Base-by-base conservation (phyloP, 306 rosid genomes). In the Vachellia pachyceras region DNA sequence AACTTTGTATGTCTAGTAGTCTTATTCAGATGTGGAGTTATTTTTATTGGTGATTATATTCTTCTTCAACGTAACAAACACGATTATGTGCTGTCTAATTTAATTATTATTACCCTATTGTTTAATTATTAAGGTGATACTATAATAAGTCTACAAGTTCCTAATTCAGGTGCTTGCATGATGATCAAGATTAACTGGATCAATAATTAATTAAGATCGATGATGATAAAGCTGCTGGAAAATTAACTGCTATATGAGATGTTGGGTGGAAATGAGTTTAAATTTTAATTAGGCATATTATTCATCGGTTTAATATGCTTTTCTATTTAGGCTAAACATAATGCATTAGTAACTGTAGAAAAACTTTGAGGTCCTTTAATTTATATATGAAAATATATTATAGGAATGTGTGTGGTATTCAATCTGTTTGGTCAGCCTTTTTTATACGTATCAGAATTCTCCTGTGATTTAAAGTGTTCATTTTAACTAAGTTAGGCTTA, bases 61-160 rank as follows among this genome's bases (percentile, higher is more conserved):
- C n/a, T 12, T 25, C n/a, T n/a, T 75, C 69, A 61, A 76, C 55
- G 64, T 60, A 25, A 64, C 66, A 58, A 69, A 58, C 79, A 69
- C 64, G 70, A 57, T 58, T 57, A 46, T 40, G 58, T 39, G 3
- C 13, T 2, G 1, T 41, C 6, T 50, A 52, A 52, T 14, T 10
- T 58, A 55, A n/a, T 57, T 54, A 54, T 7, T 17, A 52, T 22
- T 23, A 58, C 37, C 60, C 36, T 36, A 33, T 69, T 13, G 33
- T 7, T 25, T 29, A 61, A n/a, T n/a, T n/a, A n/a, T 25, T 18
- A 61, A 25, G 18, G 39, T 25, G 67, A 69, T 46, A 6, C 20
- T n/a, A n/a, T n/a, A n/a, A n/a, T n/a, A n/a, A 55, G 33, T 20
- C 60, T 14, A 45, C 58, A 29, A 46, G 23, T 44, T 71, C 10